phyloP scores from a whole-genome alignment of 2,329 filamentous ascomycete genomes.

The Neocatenulostroma microsporum region DNA sequence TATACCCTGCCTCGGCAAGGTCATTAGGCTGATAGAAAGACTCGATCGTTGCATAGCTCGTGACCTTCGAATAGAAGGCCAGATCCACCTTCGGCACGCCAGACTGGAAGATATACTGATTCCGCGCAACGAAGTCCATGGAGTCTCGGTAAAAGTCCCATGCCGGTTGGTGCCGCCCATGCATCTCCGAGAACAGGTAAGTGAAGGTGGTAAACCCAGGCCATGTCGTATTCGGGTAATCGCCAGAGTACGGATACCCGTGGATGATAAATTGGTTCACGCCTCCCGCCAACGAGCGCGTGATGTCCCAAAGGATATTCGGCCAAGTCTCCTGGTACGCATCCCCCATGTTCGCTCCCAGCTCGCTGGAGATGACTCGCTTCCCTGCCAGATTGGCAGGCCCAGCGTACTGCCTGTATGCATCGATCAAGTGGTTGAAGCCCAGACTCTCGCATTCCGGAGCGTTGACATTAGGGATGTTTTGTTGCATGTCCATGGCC shows the following conservation, averaged over 20 bases:
- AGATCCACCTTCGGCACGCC: conserved; percentile 37
- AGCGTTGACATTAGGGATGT: conserved; percentile 26
- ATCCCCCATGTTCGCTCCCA: conserved; percentile 24
- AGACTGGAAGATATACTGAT: conserved; percentile 32
- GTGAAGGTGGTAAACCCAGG: conserved; percentile 40
- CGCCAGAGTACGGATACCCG: conserved; percentile 34
- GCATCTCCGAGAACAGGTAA: conserved; percentile 38
- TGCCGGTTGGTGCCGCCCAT: conserved; percentile 34
- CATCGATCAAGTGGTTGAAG: conserved; percentile 26
- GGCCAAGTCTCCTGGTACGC: conserved; percentile 25
- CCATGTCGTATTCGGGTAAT: conserved; percentile 44
- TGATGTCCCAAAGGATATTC: conserved; percentile 29
- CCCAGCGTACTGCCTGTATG: conserved; percentile 28
- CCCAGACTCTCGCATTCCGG: conserved; percentile 30
- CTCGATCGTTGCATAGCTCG: conserved; percentile 12
- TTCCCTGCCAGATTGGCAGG: conserved; percentile 27
- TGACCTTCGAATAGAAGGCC: conserved; percentile 31
- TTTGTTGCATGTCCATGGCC: conserved; percentile 27
- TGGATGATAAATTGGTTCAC: conserved; percentile 43
- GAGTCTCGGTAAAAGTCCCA: conserved; percentile 35
- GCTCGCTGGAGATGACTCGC: conserved; percentile 28
- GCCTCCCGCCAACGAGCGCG: conserved; percentile 34
- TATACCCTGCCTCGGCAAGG: conserved; percentile 18
- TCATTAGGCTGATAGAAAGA: conserved; percentile 22
- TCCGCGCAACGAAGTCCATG: conserved; percentile 33